These are phyloP conservation scores for Tuber indicum DNA, from an alignment of 495 filamentous ascomycete genomes.

Conservation along the genomic window DNA sequence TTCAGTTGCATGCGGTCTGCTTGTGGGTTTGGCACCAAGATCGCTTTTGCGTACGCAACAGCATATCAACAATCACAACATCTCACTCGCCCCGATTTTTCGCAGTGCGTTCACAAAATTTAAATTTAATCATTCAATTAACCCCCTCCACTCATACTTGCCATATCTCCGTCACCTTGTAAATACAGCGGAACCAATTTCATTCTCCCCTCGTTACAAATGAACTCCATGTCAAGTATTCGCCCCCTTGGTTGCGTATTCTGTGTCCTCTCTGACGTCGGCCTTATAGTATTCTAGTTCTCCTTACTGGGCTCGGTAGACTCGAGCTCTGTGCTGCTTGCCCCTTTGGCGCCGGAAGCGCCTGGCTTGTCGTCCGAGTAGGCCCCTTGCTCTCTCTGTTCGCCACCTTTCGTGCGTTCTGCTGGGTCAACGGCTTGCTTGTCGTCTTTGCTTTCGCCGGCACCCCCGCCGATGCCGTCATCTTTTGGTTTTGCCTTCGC, in stretches of 20 bases:
- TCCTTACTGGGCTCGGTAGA: neutral
- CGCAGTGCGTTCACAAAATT: neutral
- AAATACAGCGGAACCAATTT: neutral
- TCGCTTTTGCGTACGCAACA: neutral
- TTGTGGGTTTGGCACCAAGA: neutral
- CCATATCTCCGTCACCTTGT: neutral
- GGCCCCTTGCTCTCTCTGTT: slow-evolving; percentile 7
- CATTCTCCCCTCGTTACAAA: neutral
- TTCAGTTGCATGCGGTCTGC: neutral
- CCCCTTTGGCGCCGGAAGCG: neutral
- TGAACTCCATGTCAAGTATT: neutral
- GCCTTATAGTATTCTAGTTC: slow-evolving; percentile 4
- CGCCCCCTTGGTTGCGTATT: slow-evolving; percentile 7
- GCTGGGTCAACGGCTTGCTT: slow-evolving; percentile 11
- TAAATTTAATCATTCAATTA: too few relatives aligned
- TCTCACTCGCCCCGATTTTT: neutral
- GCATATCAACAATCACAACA: neutral
- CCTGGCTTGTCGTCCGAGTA: slow-evolving; percentile 14
- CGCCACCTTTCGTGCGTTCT: neutral
- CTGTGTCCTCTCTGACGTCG: slow-evolving; percentile 2
- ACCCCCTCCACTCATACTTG: neutral
- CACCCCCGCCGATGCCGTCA: slow-evolving; percentile 6
- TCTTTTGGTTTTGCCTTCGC: slow-evolving; percentile 35
- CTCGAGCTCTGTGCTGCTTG: neutral
- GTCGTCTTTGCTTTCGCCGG: slow-evolving; percentile 15